A percentile compares a stretch with the other conserved stretches of the same genome.
Conservation (phyloP, 192 early-diverging fungal species). For the Geranomyces michiganensis region DNA sequence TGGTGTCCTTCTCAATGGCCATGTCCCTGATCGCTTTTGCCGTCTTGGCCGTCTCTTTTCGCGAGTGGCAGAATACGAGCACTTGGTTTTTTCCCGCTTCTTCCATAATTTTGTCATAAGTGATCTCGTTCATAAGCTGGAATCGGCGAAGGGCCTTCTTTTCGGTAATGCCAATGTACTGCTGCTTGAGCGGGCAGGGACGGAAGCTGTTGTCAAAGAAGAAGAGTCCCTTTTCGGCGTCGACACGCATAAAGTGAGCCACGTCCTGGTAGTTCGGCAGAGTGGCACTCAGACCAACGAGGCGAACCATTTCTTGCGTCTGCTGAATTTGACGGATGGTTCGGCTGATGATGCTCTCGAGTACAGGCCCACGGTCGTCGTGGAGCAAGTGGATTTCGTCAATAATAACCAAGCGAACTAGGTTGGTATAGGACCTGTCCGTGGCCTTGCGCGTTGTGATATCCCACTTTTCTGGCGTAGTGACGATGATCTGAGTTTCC, state of each 20-base stretch:
- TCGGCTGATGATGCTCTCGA: slow-evolving; percentile 90
- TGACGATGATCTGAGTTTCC: slow-evolving; percentile 95
- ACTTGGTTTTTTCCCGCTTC: slow-evolving; percentile 82
- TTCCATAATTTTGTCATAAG: slow-evolving; percentile 92
- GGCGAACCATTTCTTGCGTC: slow-evolving; percentile 82
- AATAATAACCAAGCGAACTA: slow-evolving; percentile 90
- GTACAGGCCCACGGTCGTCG: slow-evolving; percentile 95
- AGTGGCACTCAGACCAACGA: slow-evolving; percentile 93
- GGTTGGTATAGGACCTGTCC: slow-evolving; percentile 84
- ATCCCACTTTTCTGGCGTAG: slow-evolving; percentile 99
- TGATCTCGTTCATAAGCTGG: slow-evolving; percentile 96
- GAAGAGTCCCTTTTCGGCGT: slow-evolving; percentile 80
- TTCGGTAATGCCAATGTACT: slow-evolving; percentile 96
- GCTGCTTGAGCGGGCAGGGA: slow-evolving; percentile 93
- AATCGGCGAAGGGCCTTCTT: slow-evolving; percentile 93
- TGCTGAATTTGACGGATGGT: slow-evolving; percentile 86
- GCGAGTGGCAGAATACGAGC: slow-evolving; percentile 94
- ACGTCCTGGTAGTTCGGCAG: slow-evolving; percentile 97
- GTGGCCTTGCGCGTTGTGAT: slow-evolving; percentile 96
- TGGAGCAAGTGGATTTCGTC: slow-evolving; percentile 98
- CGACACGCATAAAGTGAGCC: slow-evolving; percentile 89
- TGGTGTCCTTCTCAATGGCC: slow-evolving; percentile 86
- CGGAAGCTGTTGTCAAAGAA: slow-evolving; percentile 91
- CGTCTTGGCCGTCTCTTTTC: slow-evolving; percentile 96
- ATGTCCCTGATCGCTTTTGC: slow-evolving; percentile 90